A percentile compares a stretch with the other conserved stretches of the same genome.
Evolutionary conservation across 192 early-diverging fungal species (phyloP).

Genomic region (Umbelopsis isabellina): DNA sequence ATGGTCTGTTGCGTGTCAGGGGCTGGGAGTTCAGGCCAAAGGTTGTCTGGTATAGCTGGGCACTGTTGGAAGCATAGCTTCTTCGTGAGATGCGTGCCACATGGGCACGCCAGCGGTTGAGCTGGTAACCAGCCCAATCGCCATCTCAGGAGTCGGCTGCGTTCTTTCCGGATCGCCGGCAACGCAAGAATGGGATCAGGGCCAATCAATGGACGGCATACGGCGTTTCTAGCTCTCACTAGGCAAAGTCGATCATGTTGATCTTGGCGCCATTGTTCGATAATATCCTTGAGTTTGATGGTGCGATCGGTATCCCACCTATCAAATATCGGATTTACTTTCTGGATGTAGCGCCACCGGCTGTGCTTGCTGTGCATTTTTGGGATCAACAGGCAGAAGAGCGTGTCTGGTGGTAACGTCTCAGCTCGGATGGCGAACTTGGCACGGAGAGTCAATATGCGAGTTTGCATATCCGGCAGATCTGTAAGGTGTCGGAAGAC

Average conservation of each 20-base stretch:
- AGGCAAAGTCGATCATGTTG: neutral
- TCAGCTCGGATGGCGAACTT: neutral
- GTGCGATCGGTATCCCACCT: too few relatives aligned
- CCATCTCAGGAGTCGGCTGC: conserved; percentile 14
- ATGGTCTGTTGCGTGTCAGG: too few relatives aligned
- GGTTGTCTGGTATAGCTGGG: neutral
- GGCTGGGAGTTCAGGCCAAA: neutral
- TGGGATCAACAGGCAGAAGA: neutral
- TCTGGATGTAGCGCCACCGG: too few relatives aligned
- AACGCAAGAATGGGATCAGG: neutral
- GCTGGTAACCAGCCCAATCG: conserved; percentile 8
- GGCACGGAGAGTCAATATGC: neutral
- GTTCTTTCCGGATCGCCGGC: neutral
- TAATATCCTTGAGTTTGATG: too few relatives aligned
- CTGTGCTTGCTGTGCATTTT: too few relatives aligned
- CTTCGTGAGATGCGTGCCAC: neutral
- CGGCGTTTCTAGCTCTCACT: neutral
- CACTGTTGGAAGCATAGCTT: neutral
- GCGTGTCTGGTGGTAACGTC: neutral
- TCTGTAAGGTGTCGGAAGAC: neutral
- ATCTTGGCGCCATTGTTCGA: neutral
- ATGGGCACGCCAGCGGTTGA: neutral
- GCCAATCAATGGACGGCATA: neutral
- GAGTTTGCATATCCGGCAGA: neutral
- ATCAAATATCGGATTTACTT: too few relatives aligned